A percentile compares a stretch with the other conserved stretches of the same genome.
phyloP scores from a whole-genome alignment of 192 early-diverging fungal genomes.

The Coemansia sp. region DNA sequence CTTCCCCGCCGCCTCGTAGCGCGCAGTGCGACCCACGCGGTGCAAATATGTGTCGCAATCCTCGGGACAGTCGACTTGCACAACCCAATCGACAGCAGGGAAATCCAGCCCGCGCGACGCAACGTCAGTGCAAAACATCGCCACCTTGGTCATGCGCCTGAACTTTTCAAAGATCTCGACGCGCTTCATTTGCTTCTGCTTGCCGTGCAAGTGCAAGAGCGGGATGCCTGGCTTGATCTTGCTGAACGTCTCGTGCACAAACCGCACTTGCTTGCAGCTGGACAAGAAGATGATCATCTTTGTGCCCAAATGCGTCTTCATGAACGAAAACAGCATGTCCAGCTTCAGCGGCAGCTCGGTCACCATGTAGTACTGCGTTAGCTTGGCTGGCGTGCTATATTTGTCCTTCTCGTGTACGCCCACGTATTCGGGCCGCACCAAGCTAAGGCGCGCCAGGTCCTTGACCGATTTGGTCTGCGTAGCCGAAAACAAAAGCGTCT shows the following conservation, averaged over 20 bases:
- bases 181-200: conserved; percentile 94
- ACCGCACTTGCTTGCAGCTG: conserved; percentile 96
- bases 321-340: conserved; percentile 94
- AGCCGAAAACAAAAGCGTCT: conserved; percentile 95
- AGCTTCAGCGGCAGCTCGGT: conserved; percentile 86
- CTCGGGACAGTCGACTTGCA: conserved; percentile 97
- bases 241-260: conserved; percentile 93
- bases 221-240: conserved; percentile 93
- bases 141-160: conserved; percentile 71
- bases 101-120: conserved; percentile 97
- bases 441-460: conserved; percentile 88
- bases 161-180: conserved; percentile 94
- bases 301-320: conserved; percentile 86
- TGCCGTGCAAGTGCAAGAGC: conserved; percentile 91
- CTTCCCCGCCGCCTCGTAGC: conserved; percentile 87
- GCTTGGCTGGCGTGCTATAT: conserved; percentile 76
- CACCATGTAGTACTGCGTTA: conserved; percentile 87
- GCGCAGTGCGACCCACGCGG: conserved; percentile 96
- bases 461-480: conserved; percentile 97
- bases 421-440: conserved; percentile 92
- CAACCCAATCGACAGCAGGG: conserved; percentile 98
- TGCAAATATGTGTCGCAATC: conserved; percentile 97
- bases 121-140: conserved; percentile 93
- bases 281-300: conserved; percentile 95
- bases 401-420: conserved; percentile 87